phyloP scores from a whole-genome alignment of 2,329 filamentous ascomycete genomes.

The Magnaporthiopsis rhizophila region DNA sequence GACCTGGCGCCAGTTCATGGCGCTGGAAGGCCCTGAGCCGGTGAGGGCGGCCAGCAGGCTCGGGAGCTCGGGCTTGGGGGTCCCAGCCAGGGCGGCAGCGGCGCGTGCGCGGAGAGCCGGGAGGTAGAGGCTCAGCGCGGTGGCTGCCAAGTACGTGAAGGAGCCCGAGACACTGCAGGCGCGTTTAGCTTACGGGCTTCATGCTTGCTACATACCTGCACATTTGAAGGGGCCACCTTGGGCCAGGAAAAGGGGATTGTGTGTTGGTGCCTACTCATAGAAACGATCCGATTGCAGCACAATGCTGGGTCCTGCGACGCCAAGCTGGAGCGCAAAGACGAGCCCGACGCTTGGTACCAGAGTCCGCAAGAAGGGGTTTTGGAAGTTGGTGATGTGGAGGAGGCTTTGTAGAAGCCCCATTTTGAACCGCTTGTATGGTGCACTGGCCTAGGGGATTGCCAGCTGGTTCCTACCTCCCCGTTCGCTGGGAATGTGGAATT shows the following conservation, averaged over 20 bases:
- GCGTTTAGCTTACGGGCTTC: neutral
- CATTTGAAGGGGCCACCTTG: neutral
- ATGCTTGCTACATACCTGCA: neutral
- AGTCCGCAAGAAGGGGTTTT: conserved; percentile 53
- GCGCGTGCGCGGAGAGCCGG: conserved; percentile 48
- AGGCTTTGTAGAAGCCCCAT: conserved; percentile 35
- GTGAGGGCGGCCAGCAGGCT: conserved; percentile 36
- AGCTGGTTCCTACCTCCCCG: no score
- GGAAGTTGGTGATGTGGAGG: conserved; percentile 53
- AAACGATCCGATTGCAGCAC: conserved; percentile 53
- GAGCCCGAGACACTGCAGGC: conserved; percentile 44
- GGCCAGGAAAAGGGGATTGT: neutral
- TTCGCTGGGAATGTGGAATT: neutral
- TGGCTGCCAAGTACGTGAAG: conserved; percentile 57
- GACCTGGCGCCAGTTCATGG: conserved; percentile 52
- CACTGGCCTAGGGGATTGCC: no score
- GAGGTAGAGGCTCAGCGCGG: conserved; percentile 52
- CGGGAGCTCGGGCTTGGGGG: conserved; percentile 26
- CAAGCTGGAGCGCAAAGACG: conserved; percentile 55
- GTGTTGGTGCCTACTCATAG: conserved; percentile 39
- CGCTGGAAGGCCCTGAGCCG: conserved; percentile 28
- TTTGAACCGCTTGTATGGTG: conserved; percentile 3
- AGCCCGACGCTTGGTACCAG: conserved; percentile 53
- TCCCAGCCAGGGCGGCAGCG: conserved; percentile 31
- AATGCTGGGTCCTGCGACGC: conserved; percentile 55